Evolutionary conservation across 192 early-diverging fungal genomes (phyloP).

Genomic region (Geranomyces michiganensis): DNA sequence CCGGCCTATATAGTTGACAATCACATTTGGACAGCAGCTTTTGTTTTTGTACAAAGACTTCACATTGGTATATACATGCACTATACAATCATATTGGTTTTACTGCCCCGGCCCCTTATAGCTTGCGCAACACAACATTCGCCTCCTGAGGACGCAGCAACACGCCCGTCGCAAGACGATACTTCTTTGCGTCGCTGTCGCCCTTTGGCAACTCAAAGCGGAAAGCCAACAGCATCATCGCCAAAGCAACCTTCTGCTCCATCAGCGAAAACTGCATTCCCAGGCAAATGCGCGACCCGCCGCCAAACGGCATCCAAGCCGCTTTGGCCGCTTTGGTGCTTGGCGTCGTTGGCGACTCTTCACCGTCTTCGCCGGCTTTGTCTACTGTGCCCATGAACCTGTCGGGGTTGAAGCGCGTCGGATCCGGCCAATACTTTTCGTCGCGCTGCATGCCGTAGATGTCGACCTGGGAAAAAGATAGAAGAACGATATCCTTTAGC

Average conservation of each 20-base stretch:
- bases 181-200: background rate
- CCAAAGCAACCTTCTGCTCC: slow-evolving; percentile 59
- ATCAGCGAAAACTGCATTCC: slow-evolving; percentile 66
- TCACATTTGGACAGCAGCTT: too few species aligned
- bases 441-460: slow-evolving; percentile 12
- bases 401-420: background rate
- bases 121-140: too few species aligned
- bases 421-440: background rate
- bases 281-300: slow-evolving; percentile 61
- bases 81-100: too few species aligned
- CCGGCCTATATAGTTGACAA: too few species aligned
- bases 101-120: too few species aligned
- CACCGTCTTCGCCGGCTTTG: background rate
- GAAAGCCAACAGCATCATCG: slow-evolving; percentile 54
- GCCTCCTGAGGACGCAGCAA: slow-evolving; percentile 1
- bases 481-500: too few species aligned
- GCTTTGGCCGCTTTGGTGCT: background rate
- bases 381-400: background rate
- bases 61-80: too few species aligned
- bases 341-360: background rate
- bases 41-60: too few species aligned
- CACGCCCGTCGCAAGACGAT: background rate
- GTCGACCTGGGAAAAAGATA: background rate
- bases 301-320: slow-evolving; percentile 62
- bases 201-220: slow-evolving; percentile 40